A percentile compares a stretch with the other conserved stretches of the same genome.
Conservation (phyloP, 495 filamentous ascomycete species). For the Daldinia loculata region DNA sequence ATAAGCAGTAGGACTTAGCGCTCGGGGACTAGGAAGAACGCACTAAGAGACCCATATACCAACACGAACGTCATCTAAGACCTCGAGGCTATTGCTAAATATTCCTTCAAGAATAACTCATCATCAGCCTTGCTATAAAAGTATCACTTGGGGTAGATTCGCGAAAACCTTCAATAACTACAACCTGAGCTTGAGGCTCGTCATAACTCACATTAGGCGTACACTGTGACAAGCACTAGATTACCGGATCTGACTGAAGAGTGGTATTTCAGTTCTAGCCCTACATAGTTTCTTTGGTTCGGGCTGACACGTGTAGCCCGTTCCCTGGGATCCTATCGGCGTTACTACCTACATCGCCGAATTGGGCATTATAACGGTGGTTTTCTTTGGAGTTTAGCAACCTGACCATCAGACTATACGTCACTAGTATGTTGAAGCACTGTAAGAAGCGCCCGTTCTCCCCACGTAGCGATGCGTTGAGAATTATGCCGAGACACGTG, state of each 20-base stretch:
- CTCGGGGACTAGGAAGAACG: not conserved
- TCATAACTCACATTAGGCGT: not conserved
- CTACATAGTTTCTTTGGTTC: not conserved
- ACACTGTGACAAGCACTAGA: not conserved
- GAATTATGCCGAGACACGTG: not conserved
- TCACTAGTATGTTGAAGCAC: not conserved
- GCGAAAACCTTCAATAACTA: not conserved
- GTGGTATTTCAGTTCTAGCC: not conserved
- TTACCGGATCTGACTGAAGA: not conserved
- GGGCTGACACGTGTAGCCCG: not conserved
- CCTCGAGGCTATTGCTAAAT: not conserved
- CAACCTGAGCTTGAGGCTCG: not conserved
- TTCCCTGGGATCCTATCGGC: not conserved
- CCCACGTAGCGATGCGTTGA: not conserved
- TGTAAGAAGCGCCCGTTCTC: not conserved
- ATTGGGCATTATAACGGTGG: not conserved
- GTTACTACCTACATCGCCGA: conserved; percentile 2
- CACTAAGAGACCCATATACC: not conserved
- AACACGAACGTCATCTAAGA: not conserved
- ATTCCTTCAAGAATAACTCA: not conserved
- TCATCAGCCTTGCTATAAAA: not conserved
- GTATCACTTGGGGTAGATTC: not conserved
- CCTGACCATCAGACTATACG: not conserved
- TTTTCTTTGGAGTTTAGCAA: not conserved
- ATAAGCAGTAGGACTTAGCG: not conserved